A percentile compares a stretch with the other conserved stretches of the same genome.
Conservation (phyloP, 1,284 basidiomycete genomes). For the Ceratobasidium sp. region DNA sequence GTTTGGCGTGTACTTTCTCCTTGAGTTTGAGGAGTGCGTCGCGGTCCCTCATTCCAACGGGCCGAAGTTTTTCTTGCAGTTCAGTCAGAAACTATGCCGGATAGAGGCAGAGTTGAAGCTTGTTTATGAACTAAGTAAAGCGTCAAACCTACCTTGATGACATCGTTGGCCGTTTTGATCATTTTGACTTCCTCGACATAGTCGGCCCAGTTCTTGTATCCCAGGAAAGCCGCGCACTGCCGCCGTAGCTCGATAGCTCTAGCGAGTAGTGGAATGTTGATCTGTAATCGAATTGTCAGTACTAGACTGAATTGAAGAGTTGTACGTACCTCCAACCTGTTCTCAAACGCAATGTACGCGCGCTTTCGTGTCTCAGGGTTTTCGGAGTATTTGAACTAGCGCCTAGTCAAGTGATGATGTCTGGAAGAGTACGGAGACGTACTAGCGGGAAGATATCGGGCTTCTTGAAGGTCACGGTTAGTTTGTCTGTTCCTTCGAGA, state of each 20-base stretch:
- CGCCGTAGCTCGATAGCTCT: conserved; percentile 72
- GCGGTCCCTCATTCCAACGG: conserved; percentile 70
- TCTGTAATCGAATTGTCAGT: conserved; percentile 37
- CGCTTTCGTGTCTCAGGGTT: conserved; percentile 69
- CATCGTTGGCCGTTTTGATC: conserved; percentile 71
- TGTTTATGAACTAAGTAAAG: not conserved
- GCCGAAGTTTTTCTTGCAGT: conserved; percentile 72
- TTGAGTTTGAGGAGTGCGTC: conserved; percentile 72
- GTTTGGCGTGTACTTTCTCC: conserved; percentile 67
- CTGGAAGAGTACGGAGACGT: conserved; percentile 44
- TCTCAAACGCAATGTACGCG: conserved; percentile 71
- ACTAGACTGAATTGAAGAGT: too few species aligned
- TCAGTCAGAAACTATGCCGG: conserved; percentile 67
- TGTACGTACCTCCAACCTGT: conserved; percentile 55
- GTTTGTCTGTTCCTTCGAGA: conserved; percentile 45
- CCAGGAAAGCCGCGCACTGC: conserved; percentile 67
- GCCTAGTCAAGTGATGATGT: not conserved
- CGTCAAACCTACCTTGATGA: conserved; percentile 58
- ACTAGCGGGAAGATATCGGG: conserved; percentile 77
- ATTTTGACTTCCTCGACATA: conserved; percentile 83
- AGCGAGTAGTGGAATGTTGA: conserved; percentile 72
- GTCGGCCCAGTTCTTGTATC: conserved; percentile 82
- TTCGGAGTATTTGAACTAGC: conserved; percentile 77
- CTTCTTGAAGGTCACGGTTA: conserved; percentile 65
- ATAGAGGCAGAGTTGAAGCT: not conserved